Base-by-base conservation (phyloP, 768 basidiomycete species). In the Lactarius evosmus region DNA sequence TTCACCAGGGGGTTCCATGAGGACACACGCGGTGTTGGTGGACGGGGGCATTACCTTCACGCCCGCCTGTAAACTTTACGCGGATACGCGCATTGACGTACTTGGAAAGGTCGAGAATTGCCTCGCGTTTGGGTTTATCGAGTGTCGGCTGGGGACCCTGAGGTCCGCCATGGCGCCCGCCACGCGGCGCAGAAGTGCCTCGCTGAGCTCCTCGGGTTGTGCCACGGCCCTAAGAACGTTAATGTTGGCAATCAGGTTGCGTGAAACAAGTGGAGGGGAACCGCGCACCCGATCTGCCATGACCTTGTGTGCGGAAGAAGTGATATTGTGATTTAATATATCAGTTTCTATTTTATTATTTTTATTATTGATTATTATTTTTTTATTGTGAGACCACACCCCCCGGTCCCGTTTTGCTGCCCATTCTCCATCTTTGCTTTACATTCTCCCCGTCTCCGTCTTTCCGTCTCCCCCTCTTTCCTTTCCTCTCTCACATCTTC, bases 31-130 rank as follows among this genome's bases (percentile, higher is more conserved):
- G 49, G 4, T n/a, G n/a, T 41, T 3, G 41, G 60, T 38, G 41
- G 61, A 16, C 11, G 14, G 46, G 25, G 14, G 27, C 71, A 70
- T 56, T 65, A 92, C 95, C 95, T 84, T 99, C 95, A 44, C 97
- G 79, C 41, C 96, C 96, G 50, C 97, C 97, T n/a, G 93, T 93
- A 73, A 99, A 98, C 76, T 97, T 98, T 72, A 98, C 95, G 61
- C 93, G 79, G 72, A 99, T 92, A 66, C 86, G 83, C 75, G 95
- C 87, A 75, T 96, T 91, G 58, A 90, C 89, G 70, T 97, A 98
- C 75, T 96, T 95, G 55, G 91, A 86, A 34, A 98, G 86, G 75
- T 98, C 95, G 34, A 98, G 85, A 75, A 98, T 98, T 32, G 93
- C 92, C 75, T 98, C 96, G 49, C 92, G 84, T 74, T 90, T 91